Evolutionary conservation across 2,329 filamentous ascomycete genomes (phyloP).

Genomic region (Hymenoscyphus repandus): DNA sequence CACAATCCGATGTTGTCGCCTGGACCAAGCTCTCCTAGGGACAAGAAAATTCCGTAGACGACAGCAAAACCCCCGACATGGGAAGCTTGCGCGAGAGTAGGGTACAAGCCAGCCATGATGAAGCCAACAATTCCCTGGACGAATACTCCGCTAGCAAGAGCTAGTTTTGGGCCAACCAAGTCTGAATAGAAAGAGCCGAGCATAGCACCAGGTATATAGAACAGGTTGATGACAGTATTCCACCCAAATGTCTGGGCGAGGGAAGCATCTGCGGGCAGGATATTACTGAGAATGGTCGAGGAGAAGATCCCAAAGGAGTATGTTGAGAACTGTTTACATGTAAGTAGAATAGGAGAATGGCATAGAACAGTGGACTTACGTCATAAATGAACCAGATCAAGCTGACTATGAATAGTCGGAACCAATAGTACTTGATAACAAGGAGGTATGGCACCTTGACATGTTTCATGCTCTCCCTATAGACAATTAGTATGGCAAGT

Average conservation of each 20-base stretch:
- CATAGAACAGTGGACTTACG: slow-evolving; percentile 35
- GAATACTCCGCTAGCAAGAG: slow-evolving; percentile 64
- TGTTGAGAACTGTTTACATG: slow-evolving; percentile 54
- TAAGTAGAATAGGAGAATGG: neutral
- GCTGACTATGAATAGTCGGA: slow-evolving; percentile 62
- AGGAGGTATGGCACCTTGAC: slow-evolving; percentile 50
- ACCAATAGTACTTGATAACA: slow-evolving; percentile 64
- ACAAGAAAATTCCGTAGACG: slow-evolving; percentile 73
- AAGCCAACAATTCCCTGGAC: slow-evolving; percentile 77
- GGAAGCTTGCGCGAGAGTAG: slow-evolving; percentile 58
- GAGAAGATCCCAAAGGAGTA: slow-evolving; percentile 79
- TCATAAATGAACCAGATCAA: slow-evolving; percentile 84
- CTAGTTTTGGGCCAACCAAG: slow-evolving; percentile 70
- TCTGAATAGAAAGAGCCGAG: slow-evolving; percentile 74
- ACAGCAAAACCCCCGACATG: slow-evolving; percentile 74
- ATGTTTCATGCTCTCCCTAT: slow-evolving; percentile 32
- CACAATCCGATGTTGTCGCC: slow-evolving; percentile 89
- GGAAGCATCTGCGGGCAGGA: slow-evolving; percentile 54
- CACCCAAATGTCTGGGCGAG: slow-evolving; percentile 80
- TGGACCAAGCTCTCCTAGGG: slow-evolving; percentile 75
- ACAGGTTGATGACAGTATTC: slow-evolving; percentile 83
- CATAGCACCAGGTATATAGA: slow-evolving; percentile 80
- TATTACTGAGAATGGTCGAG: slow-evolving; percentile 63
- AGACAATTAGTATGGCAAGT: slow-evolving; percentile 9
- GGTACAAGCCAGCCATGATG: slow-evolving; percentile 74